A percentile compares a stretch with the other conserved stretches of the same genome.
phyloP scores from a whole-genome alignment of 768 basidiomycete species.

The Rhizopogon vesiculosus region DNA sequence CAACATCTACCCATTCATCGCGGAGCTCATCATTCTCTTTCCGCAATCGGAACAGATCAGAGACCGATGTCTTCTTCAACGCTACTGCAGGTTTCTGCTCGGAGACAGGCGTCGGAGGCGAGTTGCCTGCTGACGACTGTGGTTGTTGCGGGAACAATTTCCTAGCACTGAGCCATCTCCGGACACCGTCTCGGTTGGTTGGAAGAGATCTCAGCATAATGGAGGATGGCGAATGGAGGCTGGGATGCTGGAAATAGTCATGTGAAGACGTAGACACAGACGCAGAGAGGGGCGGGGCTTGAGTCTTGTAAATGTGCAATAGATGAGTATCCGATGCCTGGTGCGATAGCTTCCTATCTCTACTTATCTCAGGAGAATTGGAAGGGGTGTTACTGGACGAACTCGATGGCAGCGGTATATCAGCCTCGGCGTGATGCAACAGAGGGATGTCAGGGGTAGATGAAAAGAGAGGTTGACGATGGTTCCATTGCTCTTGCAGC shows the following conservation, averaged over 20 bases:
- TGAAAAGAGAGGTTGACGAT: conserved; percentile 44
- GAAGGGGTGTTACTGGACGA: conserved; percentile 49
- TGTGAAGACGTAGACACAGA: conserved; percentile 44
- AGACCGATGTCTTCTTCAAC: conserved; percentile 60
- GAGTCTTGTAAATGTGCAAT: conserved; percentile 44
- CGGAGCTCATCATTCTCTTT: conserved; percentile 44
- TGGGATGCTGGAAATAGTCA: conserved; percentile 41
- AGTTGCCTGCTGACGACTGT: conserved; percentile 33
- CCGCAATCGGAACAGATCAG: conserved; percentile 54
- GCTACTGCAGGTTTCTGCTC: conserved; percentile 33
- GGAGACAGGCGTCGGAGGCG: conserved; percentile 26
- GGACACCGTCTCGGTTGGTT: conserved; percentile 72
- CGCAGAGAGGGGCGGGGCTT: conserved; percentile 37
- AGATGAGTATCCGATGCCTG: conserved; percentile 69
- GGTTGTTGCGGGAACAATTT: conserved; percentile 47
- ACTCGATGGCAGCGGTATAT: conserved; percentile 36
- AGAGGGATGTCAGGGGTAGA: conserved; percentile 46
- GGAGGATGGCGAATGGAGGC: conserved; percentile 32
- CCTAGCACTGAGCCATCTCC: conserved; percentile 71
- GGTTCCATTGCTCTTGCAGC: conserved; percentile 66
- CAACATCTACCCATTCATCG: conserved; percentile 62
- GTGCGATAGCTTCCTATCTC: conserved; percentile 63
- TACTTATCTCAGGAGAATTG: conserved; percentile 43
- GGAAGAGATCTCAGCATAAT: conserved; percentile 48
- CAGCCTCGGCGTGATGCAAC: conserved; percentile 40